Evolutionary conservation across 306 rosid genomes (phyloP).

Genomic region (Dryas octopetala): DNA sequence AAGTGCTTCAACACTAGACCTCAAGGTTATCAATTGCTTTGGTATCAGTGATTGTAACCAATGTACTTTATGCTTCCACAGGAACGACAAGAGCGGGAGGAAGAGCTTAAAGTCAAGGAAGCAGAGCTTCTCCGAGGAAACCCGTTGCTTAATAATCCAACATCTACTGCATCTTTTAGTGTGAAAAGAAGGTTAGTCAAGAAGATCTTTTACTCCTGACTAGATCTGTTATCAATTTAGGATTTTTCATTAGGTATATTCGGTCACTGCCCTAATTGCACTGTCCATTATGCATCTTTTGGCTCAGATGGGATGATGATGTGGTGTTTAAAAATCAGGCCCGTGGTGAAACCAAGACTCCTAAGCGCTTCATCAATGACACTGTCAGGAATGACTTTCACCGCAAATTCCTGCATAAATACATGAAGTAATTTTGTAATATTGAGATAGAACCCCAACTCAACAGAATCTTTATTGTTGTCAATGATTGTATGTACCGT

Average conservation of each 20-base stretch:
- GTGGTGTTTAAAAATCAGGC: conserved; percentile 94
- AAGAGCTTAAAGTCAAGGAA: conserved; percentile 90
- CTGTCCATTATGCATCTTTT: conserved; percentile 2
- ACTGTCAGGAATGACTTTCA: conserved; percentile 95
- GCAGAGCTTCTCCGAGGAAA: conserved; percentile 83
- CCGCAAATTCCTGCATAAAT: conserved; percentile 79
- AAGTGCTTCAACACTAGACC: not conserved
- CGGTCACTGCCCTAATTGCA: not conserved
- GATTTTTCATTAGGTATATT: not conserved
- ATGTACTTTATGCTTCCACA: conserved; percentile 31
- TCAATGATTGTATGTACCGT: not conserved
- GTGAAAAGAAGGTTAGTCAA: conserved; percentile 73
- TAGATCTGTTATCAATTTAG: not conserved
- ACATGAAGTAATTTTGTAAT: conserved; percentile 64
- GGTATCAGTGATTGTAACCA: not conserved
- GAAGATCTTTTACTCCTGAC: not conserved
- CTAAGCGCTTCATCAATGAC: conserved; percentile 91
- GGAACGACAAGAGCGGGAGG: conserved; percentile 71
- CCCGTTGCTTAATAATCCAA: conserved; percentile 68
- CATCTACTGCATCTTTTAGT: conserved; percentile 43
- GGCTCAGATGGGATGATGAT: conserved; percentile 81
- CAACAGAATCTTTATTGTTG: no score
- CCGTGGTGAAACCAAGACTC: conserved; percentile 81
- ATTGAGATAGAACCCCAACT: conserved; percentile 1
- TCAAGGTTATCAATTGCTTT: not conserved